Percentiles rank a stretch among this genome's conserved stretches.
phyloP scores from a whole-genome alignment of 75 land plant species.

The Cunninghamia lanceolata region DNA sequence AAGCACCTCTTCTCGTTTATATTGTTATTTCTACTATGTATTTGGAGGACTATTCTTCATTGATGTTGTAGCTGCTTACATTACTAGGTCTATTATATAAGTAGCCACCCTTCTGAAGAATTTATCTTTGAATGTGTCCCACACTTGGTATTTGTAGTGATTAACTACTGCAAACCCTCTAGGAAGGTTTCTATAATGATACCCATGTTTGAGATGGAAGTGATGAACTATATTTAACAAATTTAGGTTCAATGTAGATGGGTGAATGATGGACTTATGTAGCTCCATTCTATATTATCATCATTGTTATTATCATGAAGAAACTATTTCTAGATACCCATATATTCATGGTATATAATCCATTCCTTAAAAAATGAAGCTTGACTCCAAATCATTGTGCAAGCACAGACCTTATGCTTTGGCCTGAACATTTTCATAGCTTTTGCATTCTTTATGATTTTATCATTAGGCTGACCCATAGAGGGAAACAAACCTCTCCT shows the following conservation, averaged over 20 bases:
- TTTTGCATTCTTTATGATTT: neutral
- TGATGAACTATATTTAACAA: conserved; percentile 87
- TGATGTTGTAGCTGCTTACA: no score
- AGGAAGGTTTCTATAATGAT: conserved; percentile 23
- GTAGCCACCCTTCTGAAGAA: conserved; percentile 76
- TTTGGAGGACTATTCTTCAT: no score
- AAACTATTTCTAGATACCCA: conserved; percentile 76
- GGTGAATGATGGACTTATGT: no score
- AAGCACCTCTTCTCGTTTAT: no score
- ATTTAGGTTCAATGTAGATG: conserved; percentile 47
- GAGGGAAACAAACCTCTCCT: conserved; percentile 31
- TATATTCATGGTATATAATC: conserved; percentile 64
- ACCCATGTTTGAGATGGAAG: conserved; percentile 58
- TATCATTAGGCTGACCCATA: conserved; percentile 31
- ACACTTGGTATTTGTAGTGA: no score
- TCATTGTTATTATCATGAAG: conserved; percentile 93
- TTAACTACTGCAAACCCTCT: conserved; percentile 34
- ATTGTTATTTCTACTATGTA: no score
- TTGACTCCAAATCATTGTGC: conserved; percentile 83
- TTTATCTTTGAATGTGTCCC: conserved; percentile 86
- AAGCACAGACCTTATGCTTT: conserved; percentile 55
- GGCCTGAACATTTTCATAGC: conserved; percentile 1
- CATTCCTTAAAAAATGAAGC: conserved; percentile 83
- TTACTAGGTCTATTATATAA: conserved; percentile 72
- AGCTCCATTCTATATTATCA: conserved; percentile 48